Conservation (phyloP, 768 basidiomycete species). For the Termitomyces eurrhizus region DNA sequence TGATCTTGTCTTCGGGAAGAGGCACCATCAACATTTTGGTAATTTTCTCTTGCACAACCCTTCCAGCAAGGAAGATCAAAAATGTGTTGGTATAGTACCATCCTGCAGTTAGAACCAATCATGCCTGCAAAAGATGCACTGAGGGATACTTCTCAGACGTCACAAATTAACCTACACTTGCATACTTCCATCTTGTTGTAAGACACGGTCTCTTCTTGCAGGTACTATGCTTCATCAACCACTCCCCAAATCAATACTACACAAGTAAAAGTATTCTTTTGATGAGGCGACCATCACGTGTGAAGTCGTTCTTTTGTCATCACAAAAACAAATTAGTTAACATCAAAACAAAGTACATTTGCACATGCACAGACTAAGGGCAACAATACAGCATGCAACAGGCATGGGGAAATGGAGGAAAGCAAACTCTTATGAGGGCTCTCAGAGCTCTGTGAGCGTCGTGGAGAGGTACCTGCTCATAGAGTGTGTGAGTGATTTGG, state of each 20-base stretch:
- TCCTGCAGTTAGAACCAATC: no score
- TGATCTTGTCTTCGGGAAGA: no score
- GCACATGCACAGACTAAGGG: conserved; percentile 75
- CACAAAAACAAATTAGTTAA: no score
- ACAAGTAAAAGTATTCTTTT: conserved; percentile 93
- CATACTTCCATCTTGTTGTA: neutral
- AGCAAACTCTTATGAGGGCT: conserved; percentile 94
- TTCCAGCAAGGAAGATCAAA: no score
- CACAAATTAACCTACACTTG: neutral
- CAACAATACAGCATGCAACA: conserved; percentile 83
- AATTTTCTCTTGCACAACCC: no score
- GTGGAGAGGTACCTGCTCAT: conserved; percentile 85
- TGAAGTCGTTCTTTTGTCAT: no score
- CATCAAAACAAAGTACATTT: no score
- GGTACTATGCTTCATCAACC: conserved; percentile 87
- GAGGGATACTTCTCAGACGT: neutral
- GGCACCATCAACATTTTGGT: neutral
- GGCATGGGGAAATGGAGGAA: conserved; percentile 77
- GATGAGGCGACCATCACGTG: no score
- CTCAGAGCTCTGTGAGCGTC: conserved; percentile 96
- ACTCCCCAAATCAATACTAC: conserved; percentile 92
- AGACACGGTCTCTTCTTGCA: neutral
- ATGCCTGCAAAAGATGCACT: no score
- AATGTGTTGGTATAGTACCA: no score
- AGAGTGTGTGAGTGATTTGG: conserved; percentile 69